Base-by-base conservation (phyloP, 768 basidiomycete species). In the Gloeostereum incarnatum region DNA sequence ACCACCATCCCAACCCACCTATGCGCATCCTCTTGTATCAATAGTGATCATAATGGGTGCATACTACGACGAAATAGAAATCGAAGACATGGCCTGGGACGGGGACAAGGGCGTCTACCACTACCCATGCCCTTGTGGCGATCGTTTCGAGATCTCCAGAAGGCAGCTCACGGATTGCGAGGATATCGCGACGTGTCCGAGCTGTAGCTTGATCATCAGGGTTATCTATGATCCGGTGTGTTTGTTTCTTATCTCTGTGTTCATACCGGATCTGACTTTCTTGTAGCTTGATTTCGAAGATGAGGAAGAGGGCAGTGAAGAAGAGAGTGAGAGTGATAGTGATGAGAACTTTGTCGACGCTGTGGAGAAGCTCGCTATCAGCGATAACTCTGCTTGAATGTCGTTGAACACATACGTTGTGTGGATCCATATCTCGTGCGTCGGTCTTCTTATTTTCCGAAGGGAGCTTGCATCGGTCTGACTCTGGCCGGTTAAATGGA, bases 61-160 rank as follows among this genome's bases (percentile, higher is more conserved):
- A 16, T 90, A 86, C 59, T 93, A 97, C 68, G 92, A 97, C 66
- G 93, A 96, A 60, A 78, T 97, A 19, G 92, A 97, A 56, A 96
- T 97, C 38, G 94, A 97, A 54, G 93, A 96, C 52, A 93, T 96
- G 81, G 73, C 64, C 11, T 96, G 89, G 88, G 91, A 94, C 56
- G 68, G 70, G 17, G 75, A 70, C 39, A 86, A 82, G 53, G 55
- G 70, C 29, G 84, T 97, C 4, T 97, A 81, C 53, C 93, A 98
- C 66, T 96, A 93, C 57, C 94, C 93, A 0, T 99, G 92, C 54
- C 93, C 94, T 1, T 98, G 94, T 53, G 94, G 94, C 6, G 94
- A 99, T 62, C 80, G 93, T 29, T 99, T 98, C 63, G 94, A 98
- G 60, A 97, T 98, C 47, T 78, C 84, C 21, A 75, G 83, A 48